phyloP scores from a whole-genome alignment of 495 filamentous ascomycete species.

The Tuber aestivum region DNA sequence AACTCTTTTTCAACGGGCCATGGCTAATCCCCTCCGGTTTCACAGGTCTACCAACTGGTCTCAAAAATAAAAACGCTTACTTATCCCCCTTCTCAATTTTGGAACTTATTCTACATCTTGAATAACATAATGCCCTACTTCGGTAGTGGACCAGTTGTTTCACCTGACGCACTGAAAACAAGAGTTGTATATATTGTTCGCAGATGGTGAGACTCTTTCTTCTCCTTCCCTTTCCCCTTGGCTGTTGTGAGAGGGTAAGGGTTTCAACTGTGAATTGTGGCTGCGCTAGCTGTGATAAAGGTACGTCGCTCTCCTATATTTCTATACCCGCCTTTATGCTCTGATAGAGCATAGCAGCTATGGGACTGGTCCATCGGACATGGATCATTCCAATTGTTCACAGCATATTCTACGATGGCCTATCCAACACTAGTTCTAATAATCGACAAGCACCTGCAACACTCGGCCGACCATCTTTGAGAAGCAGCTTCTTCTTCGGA shows the following conservation, averaged over 20 bases:
- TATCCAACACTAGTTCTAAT: too few species aligned
- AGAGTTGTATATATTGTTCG: neutral
- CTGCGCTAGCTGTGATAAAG: too few species aligned
- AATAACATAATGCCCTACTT: neutral
- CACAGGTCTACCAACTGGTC: neutral
- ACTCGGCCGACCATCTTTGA: too few species aligned
- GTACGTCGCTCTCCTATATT: too few species aligned
- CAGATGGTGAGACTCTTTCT: neutral
- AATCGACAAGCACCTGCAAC: too few species aligned
- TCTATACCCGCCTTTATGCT: too few species aligned
- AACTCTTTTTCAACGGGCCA: neutral
- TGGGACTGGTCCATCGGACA: too few species aligned
- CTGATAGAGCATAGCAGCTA: too few species aligned
- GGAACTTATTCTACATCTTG: neutral
- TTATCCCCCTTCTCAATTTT: neutral
- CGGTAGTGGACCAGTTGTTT: neutral
- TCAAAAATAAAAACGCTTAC: neutral
- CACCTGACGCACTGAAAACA: neutral
- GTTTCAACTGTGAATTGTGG: neutral
- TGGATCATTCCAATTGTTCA: too few species aligned
- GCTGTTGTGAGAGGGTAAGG: neutral
- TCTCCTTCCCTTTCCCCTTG: neutral
- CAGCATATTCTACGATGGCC: too few species aligned
- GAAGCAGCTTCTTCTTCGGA: too few species aligned
- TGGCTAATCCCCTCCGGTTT: neutral